Evolutionary conservation across 1,284 basidiomycete genomes (phyloP).

Genomic region (Sanghuangporus weigelae): DNA sequence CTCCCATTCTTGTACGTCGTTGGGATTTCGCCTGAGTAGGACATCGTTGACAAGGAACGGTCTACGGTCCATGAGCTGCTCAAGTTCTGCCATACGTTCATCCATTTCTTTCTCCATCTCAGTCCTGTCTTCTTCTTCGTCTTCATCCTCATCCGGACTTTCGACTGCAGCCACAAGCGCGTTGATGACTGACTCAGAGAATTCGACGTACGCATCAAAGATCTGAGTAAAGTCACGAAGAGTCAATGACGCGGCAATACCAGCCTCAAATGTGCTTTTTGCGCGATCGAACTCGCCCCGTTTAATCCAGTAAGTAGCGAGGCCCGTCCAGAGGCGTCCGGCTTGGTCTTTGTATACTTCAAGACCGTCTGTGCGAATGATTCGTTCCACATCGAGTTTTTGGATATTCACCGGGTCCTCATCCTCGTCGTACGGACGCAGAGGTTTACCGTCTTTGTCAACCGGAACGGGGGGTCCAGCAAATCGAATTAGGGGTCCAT

Average conservation of each 20-base stretch:
- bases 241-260: constrained; percentile 82
- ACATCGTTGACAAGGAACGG: constrained; percentile 98
- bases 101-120: constrained; percentile 89
- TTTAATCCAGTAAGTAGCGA: constrained; percentile 99
- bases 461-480: constrained; percentile 64
- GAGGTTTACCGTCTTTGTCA: constrained; percentile 42
- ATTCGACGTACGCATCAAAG: constrained; percentile 96
- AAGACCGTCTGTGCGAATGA: constrained; percentile 84
- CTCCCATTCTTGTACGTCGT: constrained; percentile 99
- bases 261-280: constrained; percentile 83
- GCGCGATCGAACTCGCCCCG: constrained; percentile 91
- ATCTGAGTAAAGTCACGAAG: constrained; percentile 98
- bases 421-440: constrained; percentile 67
- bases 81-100: constrained; percentile 87
- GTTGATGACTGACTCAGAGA: constrained; percentile 87
- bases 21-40: constrained; percentile 87
- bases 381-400: constrained; percentile 84
- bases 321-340: constrained; percentile 91
- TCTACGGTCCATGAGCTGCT: constrained; percentile 90
- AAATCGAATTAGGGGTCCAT: constrained; percentile 68
- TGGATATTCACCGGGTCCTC: constrained; percentile 70
- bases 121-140: constrained; percentile 64
- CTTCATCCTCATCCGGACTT: constrained; percentile 60
- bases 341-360: constrained; percentile 93
- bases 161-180: constrained; percentile 87